phyloP scores from a whole-genome alignment of 108 stramenopile genomes.

The Skeletonema tropicum region DNA sequence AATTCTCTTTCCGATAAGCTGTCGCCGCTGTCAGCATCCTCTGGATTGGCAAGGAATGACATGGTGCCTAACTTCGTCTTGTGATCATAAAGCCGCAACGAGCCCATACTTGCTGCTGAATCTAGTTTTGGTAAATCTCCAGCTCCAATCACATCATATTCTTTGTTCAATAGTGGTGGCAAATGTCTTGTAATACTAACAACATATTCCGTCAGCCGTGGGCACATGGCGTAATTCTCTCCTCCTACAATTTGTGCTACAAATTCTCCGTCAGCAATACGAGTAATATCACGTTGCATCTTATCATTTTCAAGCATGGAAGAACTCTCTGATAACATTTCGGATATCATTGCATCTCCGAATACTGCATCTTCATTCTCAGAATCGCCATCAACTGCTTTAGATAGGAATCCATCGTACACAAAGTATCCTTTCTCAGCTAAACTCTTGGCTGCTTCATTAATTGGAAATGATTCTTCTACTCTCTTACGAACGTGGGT shows the following conservation, averaged over 20 bases:
- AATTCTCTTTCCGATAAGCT: slow-evolving; percentile 17
- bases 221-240: slow-evolving; percentile 40
- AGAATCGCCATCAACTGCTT: neutral
- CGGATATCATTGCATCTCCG: slow-evolving; percentile 31
- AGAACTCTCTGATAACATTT: slow-evolving; percentile 30
- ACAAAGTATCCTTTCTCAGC: slow-evolving; percentile 34
- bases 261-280: slow-evolving; percentile 39
- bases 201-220: slow-evolving; percentile 45
- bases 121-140: slow-evolving; percentile 14
- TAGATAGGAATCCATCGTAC: slow-evolving; percentile 40
- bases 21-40: neutral
- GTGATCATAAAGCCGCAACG: slow-evolving; percentile 42
- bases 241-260: slow-evolving; percentile 38
- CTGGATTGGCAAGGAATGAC: slow-evolving; percentile 3
- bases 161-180: slow-evolving; percentile 40
- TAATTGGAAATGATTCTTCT: slow-evolving; percentile 35
- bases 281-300: slow-evolving; percentile 37
- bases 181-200: slow-evolving; percentile 48
- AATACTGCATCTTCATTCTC: slow-evolving; percentile 25
- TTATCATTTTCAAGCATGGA: slow-evolving; percentile 43
- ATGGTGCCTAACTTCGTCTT: slow-evolving; percentile 29
- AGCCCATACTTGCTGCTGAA: slow-evolving; percentile 39
- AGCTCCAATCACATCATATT: slow-evolving; percentile 9
- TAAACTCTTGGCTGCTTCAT: slow-evolving; percentile 22
- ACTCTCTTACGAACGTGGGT: slow-evolving; percentile 38